Conservation (phyloP, 2,329 filamentous ascomycete genomes). For the Paraphaeosphaeria sporulosa region DNA sequence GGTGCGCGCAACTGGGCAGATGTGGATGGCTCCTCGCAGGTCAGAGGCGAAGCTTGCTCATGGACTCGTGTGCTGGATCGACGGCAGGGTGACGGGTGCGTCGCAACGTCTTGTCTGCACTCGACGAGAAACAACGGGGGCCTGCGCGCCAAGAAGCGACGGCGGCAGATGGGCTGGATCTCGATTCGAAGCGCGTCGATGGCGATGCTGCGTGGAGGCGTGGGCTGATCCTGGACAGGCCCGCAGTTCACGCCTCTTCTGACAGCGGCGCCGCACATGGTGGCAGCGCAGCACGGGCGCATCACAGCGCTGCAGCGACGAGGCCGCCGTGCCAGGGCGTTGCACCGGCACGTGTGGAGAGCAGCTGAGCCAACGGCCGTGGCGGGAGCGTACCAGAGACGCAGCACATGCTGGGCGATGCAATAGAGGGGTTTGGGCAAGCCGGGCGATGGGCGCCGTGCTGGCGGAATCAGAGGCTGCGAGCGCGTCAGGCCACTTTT, state of each 20-base stretch:
- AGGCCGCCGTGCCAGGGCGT: neutral
- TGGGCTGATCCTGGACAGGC: slow-evolving; percentile 15
- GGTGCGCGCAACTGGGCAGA: neutral
- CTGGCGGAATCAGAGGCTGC: too few species aligned
- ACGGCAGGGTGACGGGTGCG: neutral
- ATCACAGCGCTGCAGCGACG: neutral
- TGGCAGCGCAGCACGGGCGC: slow-evolving; percentile 1
- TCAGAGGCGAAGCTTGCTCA: too few species aligned
- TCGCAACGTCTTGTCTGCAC: neutral
- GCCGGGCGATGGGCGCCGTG: neutral
- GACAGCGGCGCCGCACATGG: slow-evolving; percentile 16
- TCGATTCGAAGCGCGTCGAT: slow-evolving; percentile 17
- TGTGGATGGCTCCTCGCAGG: neutral
- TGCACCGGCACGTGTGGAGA: neutral
- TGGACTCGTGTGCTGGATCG: neutral
- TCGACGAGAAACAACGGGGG: slow-evolving; percentile 4
- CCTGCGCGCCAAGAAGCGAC: slow-evolving; percentile 6
- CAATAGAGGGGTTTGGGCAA: slow-evolving; percentile 1
- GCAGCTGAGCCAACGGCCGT: neutral
- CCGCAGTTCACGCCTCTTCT: slow-evolving; percentile 18
- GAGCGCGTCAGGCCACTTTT: slow-evolving; percentile 9
- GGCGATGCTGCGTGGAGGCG: slow-evolving; percentile 18
- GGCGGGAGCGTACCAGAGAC: neutral
- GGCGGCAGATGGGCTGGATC: slow-evolving; percentile 19
- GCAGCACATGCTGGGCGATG: slow-evolving; percentile 14